Percentiles rank a stretch among this genome's conserved stretches.
Evolutionary conservation across 169 alveolate genomes (phyloP).

Genomic region (Eimeria maxima): DNA sequence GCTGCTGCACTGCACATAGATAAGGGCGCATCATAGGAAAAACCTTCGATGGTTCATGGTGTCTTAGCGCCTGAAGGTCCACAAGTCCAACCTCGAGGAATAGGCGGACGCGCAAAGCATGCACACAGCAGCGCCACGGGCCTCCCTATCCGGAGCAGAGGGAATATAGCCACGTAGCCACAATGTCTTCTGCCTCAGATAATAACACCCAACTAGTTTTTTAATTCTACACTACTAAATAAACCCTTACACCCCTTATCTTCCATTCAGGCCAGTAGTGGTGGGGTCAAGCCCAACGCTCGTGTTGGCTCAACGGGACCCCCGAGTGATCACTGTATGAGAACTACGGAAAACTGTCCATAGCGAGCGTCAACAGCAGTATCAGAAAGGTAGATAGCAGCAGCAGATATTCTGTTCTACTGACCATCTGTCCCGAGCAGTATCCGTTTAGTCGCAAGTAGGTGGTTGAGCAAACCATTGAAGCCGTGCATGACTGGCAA

Average conservation of each 20-base stretch:
- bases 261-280: neutral
- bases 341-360: neutral
- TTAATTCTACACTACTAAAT: neutral
- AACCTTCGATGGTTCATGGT: neutral
- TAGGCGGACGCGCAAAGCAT: constrained; percentile 18
- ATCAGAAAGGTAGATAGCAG: neutral
- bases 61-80: neutral
- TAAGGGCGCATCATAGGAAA: constrained; percentile 39
- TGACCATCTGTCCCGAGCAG: neutral
- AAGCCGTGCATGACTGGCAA: neutral
- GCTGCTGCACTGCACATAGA: constrained; percentile 29
- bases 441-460: neutral
- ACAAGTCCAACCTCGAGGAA: neutral
- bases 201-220: neutral
- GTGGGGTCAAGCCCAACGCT: too few species aligned
- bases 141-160: neutral
- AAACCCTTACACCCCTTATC: neutral
- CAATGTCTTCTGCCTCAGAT: neutral
- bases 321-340: neutral
- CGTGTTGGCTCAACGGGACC: neutral
- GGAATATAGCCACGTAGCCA: neutral
- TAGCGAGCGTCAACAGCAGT: neutral
- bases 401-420: neutral
- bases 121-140: neutral
- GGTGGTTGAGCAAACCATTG: neutral